Evolutionary conservation across 805 yeast genomes (phyloP), one percentile per base, ranked within the genome.

Genomic region (Wickerhamiella galacta): DNA sequence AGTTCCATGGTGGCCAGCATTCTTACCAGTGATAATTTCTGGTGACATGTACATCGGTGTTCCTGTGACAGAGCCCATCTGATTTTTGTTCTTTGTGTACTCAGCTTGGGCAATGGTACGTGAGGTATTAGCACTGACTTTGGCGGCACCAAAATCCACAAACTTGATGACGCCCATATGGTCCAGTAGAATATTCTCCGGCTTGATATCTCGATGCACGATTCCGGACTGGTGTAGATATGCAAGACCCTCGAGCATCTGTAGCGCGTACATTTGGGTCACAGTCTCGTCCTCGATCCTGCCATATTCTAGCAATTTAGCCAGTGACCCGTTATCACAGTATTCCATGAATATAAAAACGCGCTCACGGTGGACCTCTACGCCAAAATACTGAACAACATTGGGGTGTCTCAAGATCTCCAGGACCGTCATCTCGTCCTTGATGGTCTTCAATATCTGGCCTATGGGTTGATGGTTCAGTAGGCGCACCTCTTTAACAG

Each of bases 1-100:
- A 3, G 74, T 71, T 3, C 85, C 85, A 41, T 64, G 68, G 20
- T 35, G 40, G 9, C 45, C 45, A 1, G 66, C 49, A 1, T 64
- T 54, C 4, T 68, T 63, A 2, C 95, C 95, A 1, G 90, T 80
- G 37, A 90, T 81, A 0, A 81, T 79, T 48, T 90, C 98, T 0
- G 98, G 98, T 0, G 96, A 82, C 96, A 90, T 87, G 57, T 90
- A 90, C 95, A 87, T 90, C 11, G 96, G 96, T 0, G 98, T 90
- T 25, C 98, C 98, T 2, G 93, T 74, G 62, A 78, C 65, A 8
- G 44, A 36, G 27, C 41, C 48, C 3, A 38, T 21, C 7, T 35
- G 32, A 2, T 47, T 40, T 28, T 36, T 33, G 16, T 19, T 28
- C 16, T 17, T 12, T n/a, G 22, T 16, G 12, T 18, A 16, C 3